Evolutionary conservation across 805 yeast genomes (phyloP).

Genomic region (Candida vaughaniae): DNA sequence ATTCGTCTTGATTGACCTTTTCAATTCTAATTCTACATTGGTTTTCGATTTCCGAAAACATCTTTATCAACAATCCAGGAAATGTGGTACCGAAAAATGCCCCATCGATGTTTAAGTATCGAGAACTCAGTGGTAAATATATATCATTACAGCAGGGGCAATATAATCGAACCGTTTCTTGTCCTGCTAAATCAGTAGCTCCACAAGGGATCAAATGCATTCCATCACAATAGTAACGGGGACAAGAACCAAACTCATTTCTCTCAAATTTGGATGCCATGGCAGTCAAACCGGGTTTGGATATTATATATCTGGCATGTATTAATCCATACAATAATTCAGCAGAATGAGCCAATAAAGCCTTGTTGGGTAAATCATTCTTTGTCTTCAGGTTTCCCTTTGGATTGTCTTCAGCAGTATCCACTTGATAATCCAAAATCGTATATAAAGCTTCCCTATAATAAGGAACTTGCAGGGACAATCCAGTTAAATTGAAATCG

Average conservation of each 20-base stretch:
- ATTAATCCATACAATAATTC: conserved; percentile 90
- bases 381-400: conserved; percentile 8
- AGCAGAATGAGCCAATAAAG: conserved; percentile 83
- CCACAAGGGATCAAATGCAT: conserved; percentile 92
- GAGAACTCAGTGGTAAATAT: conserved; percentile 82
- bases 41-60: conserved; percentile 86
- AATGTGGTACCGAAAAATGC: conserved; percentile 96
- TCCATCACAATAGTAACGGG: conserved; percentile 84
- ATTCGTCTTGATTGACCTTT: conserved; percentile 49
- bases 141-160: conserved; percentile 95
- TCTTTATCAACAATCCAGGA: conserved; percentile 87
- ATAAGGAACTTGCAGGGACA: conserved; percentile 80
- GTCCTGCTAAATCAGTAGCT: conserved; percentile 84
- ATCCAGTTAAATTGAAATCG: conserved; percentile 92
- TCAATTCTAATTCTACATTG: conserved; percentile 60
- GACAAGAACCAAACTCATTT: conserved; percentile 88
- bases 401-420: conserved; percentile 38
- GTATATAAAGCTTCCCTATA: conserved; percentile 90
- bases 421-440: conserved; percentile 78
- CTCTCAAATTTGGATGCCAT: conserved; percentile 94
- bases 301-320: conserved; percentile 86
- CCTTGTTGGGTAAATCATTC: conserved; percentile 59
- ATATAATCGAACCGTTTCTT: conserved; percentile 85
- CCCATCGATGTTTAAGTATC: conserved; percentile 89
- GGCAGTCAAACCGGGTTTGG: conserved; percentile 84